phyloP scores from a whole-genome alignment of 176 grass and related monocot species.

The Triticum turgidum region DNA sequence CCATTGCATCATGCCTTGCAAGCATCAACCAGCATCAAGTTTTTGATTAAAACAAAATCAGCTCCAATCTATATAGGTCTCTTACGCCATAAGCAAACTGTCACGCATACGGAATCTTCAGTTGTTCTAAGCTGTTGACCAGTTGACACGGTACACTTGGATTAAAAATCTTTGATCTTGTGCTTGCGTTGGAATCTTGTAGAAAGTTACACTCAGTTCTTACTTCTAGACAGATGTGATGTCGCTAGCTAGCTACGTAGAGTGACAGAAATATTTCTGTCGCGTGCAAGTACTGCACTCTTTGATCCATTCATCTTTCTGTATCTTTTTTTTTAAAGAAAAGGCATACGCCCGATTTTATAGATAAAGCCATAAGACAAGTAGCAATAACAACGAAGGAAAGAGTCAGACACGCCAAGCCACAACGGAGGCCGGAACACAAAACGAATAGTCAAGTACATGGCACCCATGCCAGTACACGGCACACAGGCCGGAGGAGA shows the following conservation, averaged over 20 bases:
- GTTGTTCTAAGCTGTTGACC: neutral
- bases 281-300: neutral
- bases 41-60: neutral
- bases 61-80: neutral
- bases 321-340: neutral
- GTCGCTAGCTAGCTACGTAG: neutral
- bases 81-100: neutral
- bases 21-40: conserved; percentile 5
- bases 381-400: no score
- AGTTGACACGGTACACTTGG: neutral
- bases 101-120: neutral
- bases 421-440: no score
- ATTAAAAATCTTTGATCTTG: conserved; percentile 3
- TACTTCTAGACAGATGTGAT: neutral
- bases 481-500: no score
- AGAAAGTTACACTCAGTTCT: neutral
- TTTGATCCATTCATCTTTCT: conserved; percentile 29
- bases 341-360: no score
- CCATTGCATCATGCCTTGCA: conserved; percentile 17
- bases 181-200: conserved; percentile 22
- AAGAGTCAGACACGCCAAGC: no score
- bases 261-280: neutral
- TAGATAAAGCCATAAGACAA: no score
- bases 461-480: no score
- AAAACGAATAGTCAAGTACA: no score